phyloP scores from a whole-genome alignment of 257 asterid species.

The Verbena officinalis region DNA sequence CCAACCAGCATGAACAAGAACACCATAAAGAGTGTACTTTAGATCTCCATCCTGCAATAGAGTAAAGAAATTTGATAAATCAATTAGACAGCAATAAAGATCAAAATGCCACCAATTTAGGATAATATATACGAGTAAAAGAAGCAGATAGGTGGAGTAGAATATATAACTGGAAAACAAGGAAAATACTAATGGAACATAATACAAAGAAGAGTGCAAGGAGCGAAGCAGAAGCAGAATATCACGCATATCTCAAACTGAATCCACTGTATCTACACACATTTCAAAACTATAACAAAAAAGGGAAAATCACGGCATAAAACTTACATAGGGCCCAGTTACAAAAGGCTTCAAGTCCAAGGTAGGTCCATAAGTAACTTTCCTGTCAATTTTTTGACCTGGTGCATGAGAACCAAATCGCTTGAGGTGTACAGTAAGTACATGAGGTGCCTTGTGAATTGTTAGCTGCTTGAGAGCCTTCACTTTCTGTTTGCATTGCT shows the following conservation, averaged over 20 bases:
- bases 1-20: constrained; percentile 97
- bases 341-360: constrained; percentile 88
- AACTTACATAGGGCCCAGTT: constrained; percentile 82
- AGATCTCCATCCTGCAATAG: constrained; percentile 76
- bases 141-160: background rate
- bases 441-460: constrained; percentile 82
- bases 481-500: constrained; percentile 95
- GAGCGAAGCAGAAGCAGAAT: background rate
- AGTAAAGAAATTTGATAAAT: background rate
- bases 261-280: background rate
- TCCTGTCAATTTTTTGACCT: constrained; percentile 76
- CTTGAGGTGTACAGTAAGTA: constrained; percentile 87
- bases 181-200: background rate
- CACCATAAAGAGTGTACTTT: constrained; percentile 91
- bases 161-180: background rate
- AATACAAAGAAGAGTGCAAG: background rate
- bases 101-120: constrained; percentile 9
- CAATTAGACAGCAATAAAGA: background rate
- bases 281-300: background rate
- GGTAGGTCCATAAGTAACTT: constrained; percentile 62
- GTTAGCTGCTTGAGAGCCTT: constrained; percentile 90
- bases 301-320: background rate
- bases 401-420: constrained; percentile 70
- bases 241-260: background rate
- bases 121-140: background rate